Evolutionary conservation across 2,329 filamentous ascomycete species (phyloP), one percentile per base, ranked within the genome.

Genomic region (Chaetomium globosum): DNA sequence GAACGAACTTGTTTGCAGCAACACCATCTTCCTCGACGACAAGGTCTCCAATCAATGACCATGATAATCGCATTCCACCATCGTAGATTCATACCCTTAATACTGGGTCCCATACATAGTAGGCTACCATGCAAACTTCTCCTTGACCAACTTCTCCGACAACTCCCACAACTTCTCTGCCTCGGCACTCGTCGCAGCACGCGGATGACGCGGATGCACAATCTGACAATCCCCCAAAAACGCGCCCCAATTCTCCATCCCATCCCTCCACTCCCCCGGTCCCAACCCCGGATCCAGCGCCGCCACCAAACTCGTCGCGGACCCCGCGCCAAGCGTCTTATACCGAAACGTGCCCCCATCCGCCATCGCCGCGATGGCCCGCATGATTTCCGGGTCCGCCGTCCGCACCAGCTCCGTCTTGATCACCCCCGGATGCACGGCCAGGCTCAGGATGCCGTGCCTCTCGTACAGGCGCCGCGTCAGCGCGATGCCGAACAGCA

Each of bases 391-490:
- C 3, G 31, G 2, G n/a, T 28, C 5, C 2, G 48, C 48, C 3
- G 13, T 6, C 23, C 54, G 23, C 9, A 1, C 33, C 54, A 56
- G 54, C n/a, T 39, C 54, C 5, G 54, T 56, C 3, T 13, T 10
- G 12, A 56, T 56, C n/a, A 36, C 31, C 21, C 54, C 54, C 10
- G 54, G 54, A 33, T 56, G 54, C 31, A 39, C 31, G 21, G 54
- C 54, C 8, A 39, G 19, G n/a, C 31, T 10, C n/a, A 56, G 4
- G 13, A 56, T 28, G 33, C 54, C 54, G 10, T 51, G 12, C 31
- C 4, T 4, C 13, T 43, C 54, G 13, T 36, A 36, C n/a, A 56
- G 54, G 21, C 23, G n/a, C 54, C 23, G n/a, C 4, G 54, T 39
- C 54, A 56, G 33, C 4, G 21, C 54, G n/a, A 56, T 26, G 4